Evolutionary conservation across 2,329 filamentous ascomycete species (phyloP).

Genomic region (Pseudogymnoascus sp.): DNA sequence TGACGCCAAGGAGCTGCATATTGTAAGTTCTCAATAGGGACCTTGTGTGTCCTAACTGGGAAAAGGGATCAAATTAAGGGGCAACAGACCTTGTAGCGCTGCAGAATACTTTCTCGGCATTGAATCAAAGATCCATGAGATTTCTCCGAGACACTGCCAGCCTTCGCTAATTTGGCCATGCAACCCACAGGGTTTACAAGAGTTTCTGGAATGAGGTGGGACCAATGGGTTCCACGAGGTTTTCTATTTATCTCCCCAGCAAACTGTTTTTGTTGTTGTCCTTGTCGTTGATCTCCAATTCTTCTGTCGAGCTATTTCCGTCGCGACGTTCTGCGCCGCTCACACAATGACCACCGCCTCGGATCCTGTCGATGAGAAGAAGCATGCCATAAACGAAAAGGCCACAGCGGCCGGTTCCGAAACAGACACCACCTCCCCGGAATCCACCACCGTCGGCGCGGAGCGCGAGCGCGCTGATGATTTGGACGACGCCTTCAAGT

Average conservation of each 20-base stretch:
- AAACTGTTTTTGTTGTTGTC: background rate
- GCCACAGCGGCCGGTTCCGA: background rate
- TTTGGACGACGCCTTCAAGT: conserved; percentile 37
- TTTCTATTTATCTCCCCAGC: background rate
- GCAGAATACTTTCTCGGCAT: background rate
- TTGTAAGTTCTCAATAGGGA: background rate
- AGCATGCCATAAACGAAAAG: background rate
- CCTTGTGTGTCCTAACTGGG: background rate
- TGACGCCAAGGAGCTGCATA: background rate
- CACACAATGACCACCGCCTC: background rate
- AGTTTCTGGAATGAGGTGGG: background rate
- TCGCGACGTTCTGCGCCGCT: background rate
- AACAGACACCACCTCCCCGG: background rate
- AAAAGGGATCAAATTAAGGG: background rate
- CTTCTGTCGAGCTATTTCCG: background rate
- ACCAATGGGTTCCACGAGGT: background rate
- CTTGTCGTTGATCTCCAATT: background rate
- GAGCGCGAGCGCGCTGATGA: conserved; percentile 12
- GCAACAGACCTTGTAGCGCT: background rate
- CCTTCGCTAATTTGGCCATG: background rate
- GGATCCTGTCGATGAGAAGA: background rate
- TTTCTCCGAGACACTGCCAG: background rate
- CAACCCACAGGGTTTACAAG: background rate
- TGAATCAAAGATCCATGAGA: background rate
- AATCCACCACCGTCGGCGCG: background rate